Percentiles rank a stretch among this genome's conserved stretches.
phyloP scores from a whole-genome alignment of 2,329 filamentous ascomycete species.

The Fusarium bulbicola region DNA sequence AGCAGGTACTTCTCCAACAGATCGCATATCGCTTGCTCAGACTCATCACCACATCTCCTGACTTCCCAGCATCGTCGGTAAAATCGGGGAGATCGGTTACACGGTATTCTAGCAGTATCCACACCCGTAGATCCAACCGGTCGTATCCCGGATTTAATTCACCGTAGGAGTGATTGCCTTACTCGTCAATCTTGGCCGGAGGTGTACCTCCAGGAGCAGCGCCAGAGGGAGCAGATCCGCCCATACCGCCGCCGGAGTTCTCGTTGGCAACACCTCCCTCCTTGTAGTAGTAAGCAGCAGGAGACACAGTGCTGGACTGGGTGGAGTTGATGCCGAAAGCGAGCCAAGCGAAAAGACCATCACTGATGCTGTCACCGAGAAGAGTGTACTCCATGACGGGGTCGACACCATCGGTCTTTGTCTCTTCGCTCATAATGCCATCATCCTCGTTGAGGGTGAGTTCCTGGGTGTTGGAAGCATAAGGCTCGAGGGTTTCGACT shows the following conservation, averaged over 20 bases:
- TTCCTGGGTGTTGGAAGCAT: slow-evolving; percentile 55
- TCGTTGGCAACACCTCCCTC: slow-evolving; percentile 36
- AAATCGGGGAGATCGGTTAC: neutral
- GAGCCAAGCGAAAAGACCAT: slow-evolving; percentile 66
- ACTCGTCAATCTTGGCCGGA: neutral
- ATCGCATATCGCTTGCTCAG: neutral
- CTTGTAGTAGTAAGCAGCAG: slow-evolving; percentile 33
- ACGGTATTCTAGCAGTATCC: neutral
- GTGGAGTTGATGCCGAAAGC: slow-evolving; percentile 59
- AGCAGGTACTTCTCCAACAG: neutral
- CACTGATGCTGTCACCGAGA: slow-evolving; percentile 60
- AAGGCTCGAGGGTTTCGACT: slow-evolving; percentile 61
- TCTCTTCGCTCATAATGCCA: slow-evolving; percentile 55
- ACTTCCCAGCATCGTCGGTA: neutral
- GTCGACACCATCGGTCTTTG: slow-evolving; percentile 59
- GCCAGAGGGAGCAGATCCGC: slow-evolving; percentile 9
- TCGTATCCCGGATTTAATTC: neutral
- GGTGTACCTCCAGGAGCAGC: slow-evolving; percentile 3
- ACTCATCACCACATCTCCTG: neutral
- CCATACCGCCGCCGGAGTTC: slow-evolving; percentile 24
- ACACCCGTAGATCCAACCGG: neutral
- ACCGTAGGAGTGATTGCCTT: neutral
- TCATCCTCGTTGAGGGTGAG: slow-evolving; percentile 64
- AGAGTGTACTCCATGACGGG: slow-evolving; percentile 67
- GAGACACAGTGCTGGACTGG: slow-evolving; percentile 24